Conservation (phyloP, 257 asterid genomes). For the Ophiorrhiza pumila region DNA sequence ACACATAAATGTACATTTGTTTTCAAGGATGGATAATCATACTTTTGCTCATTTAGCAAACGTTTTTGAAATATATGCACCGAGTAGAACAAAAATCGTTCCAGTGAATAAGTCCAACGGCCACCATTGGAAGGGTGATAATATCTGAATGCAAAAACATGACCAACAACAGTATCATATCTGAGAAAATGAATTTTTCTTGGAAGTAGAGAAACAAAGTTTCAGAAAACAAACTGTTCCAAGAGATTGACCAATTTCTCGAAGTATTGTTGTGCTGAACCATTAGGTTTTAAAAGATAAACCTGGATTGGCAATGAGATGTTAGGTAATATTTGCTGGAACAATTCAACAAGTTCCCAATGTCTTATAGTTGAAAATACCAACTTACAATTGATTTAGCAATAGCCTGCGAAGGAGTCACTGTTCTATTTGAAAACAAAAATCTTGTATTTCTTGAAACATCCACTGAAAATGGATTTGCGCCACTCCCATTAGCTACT, state of each 20-base stretch:
- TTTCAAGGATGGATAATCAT: slow-evolving; percentile 31
- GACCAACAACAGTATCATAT: neutral
- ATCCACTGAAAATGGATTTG: slow-evolving; percentile 80
- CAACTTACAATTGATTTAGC: slow-evolving; percentile 91
- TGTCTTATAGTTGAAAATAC: neutral
- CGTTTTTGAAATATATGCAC: slow-evolving; percentile 77
- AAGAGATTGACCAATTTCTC: slow-evolving; percentile 87
- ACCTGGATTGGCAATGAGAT: slow-evolving; percentile 62
- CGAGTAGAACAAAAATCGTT: slow-evolving; percentile 77
- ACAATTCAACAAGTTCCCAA: neutral
- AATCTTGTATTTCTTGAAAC: slow-evolving; percentile 90
- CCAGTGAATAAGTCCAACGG: slow-evolving; percentile 92
- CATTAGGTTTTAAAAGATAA: slow-evolving; percentile 83
- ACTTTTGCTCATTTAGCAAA: slow-evolving; percentile 87
- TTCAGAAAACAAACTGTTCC: slow-evolving; percentile 82
- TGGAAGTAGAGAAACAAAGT: slow-evolving; percentile 7
- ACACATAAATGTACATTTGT: neutral
- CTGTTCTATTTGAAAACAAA: slow-evolving; percentile 72
- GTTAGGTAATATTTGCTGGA: slow-evolving; percentile 12
- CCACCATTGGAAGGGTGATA: slow-evolving; percentile 99
- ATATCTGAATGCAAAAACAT: slow-evolving; percentile 47
- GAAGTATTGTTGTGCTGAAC: slow-evolving; percentile 72
- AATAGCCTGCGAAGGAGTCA: slow-evolving; percentile 79
- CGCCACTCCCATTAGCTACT: slow-evolving; percentile 92
- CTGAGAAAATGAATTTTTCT: slow-evolving; percentile 1